Base-by-base conservation (phyloP, 257 asterid species). In the Capsicum baccatum region DNA sequence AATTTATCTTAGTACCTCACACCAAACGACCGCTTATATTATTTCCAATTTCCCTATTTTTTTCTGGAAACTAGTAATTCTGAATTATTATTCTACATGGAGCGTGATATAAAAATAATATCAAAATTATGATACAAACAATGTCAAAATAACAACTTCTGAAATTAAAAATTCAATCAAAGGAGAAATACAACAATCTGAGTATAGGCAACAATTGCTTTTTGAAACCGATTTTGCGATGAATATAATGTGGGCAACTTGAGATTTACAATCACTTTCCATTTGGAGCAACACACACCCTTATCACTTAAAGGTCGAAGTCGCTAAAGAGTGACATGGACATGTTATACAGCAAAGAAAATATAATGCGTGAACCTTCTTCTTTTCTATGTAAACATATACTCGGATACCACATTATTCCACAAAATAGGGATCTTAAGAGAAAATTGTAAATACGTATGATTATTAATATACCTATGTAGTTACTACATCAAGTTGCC, bases 281-380 rank as follows among this genome's bases (percentile, higher is more conserved):
- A 6, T 66, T 33, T 33, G 44, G 6, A 26, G 4, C 14, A 9
- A 1, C 2, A 19, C 2, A 63, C 15, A 39, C 14, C 26, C 6
- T 63, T 9, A 7, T 63, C 9, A 33, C 6, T 6, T 66, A 33
- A 59, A 64, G 2, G 73, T 6, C 10, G 3, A 64, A 64, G 44
- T 26, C n/a, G 44, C 3, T 6, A 5, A 64, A 1, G 16, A 16
- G 17, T 8, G 11, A 48, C 4, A 19, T 19, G 6, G 39, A 48
- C 17, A 19, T 48, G 33, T 11, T 73, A 71, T 71, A 55, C 35
- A 42, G 8, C 3, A 42, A 69, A 70, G 21, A 69, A 42, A 6
- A 73, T 47, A 73, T 73, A 73, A 64, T 64, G 44, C 44, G 62
- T 74, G 60, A 50, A 74, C 21, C 3, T 19, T 74, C 44, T 74